Base-by-base conservation (phyloP, 208 protist species). In the Acanthamoeba polyphaga region DNA sequence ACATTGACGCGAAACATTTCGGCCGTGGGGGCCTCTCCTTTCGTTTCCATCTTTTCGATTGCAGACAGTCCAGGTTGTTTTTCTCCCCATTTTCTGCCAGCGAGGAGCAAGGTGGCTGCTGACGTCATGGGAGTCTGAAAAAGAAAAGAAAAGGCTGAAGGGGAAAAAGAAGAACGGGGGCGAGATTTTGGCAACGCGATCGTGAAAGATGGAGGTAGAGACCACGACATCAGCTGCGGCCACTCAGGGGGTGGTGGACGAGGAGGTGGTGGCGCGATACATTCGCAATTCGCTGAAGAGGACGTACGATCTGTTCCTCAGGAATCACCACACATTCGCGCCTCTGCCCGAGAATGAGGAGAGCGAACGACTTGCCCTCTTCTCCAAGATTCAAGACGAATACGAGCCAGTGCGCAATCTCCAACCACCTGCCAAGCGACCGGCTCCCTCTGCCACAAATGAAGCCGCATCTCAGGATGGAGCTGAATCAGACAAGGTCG, bases 261-360 rank as follows among this genome's bases (percentile, higher is more conserved):
- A 88, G 80, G 80, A 88, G 80, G 53, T 64, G 10, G 80, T 64
- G 51, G 46, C 43, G 80, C 80, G 80, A 55, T 64, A 88, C 80
- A 88, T 88, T 46, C 43, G 51, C 1, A 17, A 64, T 27, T 88
- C 80, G 51, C 43, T 88, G 9, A 88, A 88, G 51, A 10, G 80
- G 51, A 88, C 80, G 27, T 88, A 88, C n/a, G 80, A 88, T 64
- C 24, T 88, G 80, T 88, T 88, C 80, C 29, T 88, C n/a, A 88
- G 64, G 51, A 88, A 88, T 34, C 12, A 88, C 51, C 51, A 55
- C 6, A 17, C 38, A 13, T 88, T 66, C 10, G 9, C 17, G n/a
- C 80, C 80, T 10, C 51, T 88, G 7, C 80, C 80, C 29, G 80
- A 88, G 24, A 38, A 64, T 43, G 80, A 88, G 27, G 80, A 88